Evolutionary conservation across 2,329 filamentous ascomycete species (phyloP).

Genomic region (Chrysoporthe austroafricana): DNA sequence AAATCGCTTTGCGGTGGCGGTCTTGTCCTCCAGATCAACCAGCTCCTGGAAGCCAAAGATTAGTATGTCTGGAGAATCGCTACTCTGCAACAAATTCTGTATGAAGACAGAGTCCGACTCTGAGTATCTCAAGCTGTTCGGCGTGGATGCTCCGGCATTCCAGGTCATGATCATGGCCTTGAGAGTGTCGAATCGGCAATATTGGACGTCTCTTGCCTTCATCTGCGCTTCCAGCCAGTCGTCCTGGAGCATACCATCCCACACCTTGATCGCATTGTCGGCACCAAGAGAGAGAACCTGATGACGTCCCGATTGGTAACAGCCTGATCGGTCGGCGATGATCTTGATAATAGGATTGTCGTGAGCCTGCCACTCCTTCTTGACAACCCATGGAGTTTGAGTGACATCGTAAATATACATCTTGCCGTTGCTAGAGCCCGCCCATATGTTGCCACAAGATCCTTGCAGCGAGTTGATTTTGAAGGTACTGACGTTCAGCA

Average conservation of each 20-base stretch:
- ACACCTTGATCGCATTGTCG: constrained; percentile 81
- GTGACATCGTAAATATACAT: constrained; percentile 89
- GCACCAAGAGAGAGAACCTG: constrained; percentile 87
- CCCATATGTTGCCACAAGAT: constrained; percentile 85
- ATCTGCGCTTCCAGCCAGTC: constrained; percentile 94
- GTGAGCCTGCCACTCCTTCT: constrained; percentile 95
- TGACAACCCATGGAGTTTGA: constrained; percentile 81
- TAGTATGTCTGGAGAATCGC: constrained; percentile 82
- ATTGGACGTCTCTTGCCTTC: constrained; percentile 80
- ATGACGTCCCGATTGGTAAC: constrained; percentile 81
- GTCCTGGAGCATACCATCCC: constrained; percentile 92
- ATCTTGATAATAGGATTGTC: constrained; percentile 80
- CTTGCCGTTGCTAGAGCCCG: constrained; percentile 91
- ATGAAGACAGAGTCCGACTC: constrained; percentile 77
- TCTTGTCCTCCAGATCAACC: constrained; percentile 98
- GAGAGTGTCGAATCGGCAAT: constrained; percentile 83
- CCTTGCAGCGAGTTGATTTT: constrained; percentile 90
- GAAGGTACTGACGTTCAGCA: constrained; percentile 88
- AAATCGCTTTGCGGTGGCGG: constrained; percentile 92
- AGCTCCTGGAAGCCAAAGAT: constrained; percentile 98
- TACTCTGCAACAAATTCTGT: constrained; percentile 74
- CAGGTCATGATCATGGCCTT: constrained; percentile 85
- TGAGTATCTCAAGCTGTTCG: constrained; percentile 74
- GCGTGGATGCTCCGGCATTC: constrained; percentile 98
- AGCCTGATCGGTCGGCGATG: constrained; percentile 76